Evolutionary conservation across 805 yeast genomes (phyloP), one percentile per base, ranked within the genome.

Genomic region (Wickerhamomyces chaumierensis): DNA sequence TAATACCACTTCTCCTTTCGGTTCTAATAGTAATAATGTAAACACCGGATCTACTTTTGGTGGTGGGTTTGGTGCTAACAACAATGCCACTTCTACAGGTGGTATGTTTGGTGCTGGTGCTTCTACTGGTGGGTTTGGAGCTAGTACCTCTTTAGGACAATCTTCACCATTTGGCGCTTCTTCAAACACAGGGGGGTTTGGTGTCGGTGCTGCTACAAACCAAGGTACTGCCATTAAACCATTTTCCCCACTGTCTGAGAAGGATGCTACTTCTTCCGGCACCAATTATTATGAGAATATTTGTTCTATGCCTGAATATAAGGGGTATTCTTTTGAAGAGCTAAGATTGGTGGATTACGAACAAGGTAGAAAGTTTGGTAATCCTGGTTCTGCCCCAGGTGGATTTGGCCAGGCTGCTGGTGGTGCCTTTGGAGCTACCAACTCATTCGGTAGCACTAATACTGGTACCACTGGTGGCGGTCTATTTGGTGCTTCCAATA

Each of bases 221-320:
- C 70, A 75, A 45, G 95, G 95, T 27, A 80, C 95, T 4, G 73
- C 79, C 0, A 60, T 68, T 8, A 75, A 70, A 48, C 90, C 95
- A 2, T 88, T 78, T 55, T 66, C 75, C 37, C 71, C 87, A 8
- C 68, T 60, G 46, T 66, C 69, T 28, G 96, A 90, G 56, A 82
- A 81, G 51, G 96, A 88, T 52, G 57, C 67, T 4, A 65, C 77
- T 12, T 25, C 29, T 13, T 71, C 75, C 25, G 71, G 73, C 6
- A 63, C 67, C 17, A 78, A 75, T 39, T 61, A 68, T 36, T 88
- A 67, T 61, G 85, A 90, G 58, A 76, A 76, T 48, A 81, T 92
- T 44, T 66, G 83, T 11, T 73, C 84, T 34, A 88, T 92, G 96
- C 95, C 94, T 5, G 95, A 86, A 58, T 92, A 90, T 56, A 71